Percentiles rank a stretch among this genome's conserved stretches.
These are phyloP conservation scores for Yarrowia sp. DNA, from an alignment of 805 yeast species.

Conservation along the genomic window DNA sequence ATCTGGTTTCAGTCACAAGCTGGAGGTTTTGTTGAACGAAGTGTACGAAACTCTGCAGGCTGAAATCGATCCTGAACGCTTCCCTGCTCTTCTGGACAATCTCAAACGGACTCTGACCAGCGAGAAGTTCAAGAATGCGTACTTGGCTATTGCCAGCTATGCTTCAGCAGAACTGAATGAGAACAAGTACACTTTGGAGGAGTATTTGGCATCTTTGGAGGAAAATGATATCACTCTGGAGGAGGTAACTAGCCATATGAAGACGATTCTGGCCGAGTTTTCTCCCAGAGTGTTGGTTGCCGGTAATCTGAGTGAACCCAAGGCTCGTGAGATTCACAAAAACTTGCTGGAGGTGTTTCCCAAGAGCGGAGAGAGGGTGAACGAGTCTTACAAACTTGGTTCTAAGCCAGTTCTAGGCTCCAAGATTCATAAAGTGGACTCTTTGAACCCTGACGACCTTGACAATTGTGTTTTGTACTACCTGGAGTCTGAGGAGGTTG, in stretches of 20 bases:
- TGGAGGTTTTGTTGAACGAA: not conserved
- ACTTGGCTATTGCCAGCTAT: not conserved
- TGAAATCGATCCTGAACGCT: not conserved
- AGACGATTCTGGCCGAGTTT: not conserved
- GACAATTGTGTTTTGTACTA: slow-evolving; percentile 40
- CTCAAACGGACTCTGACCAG: not conserved
- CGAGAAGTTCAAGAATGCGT: not conserved
- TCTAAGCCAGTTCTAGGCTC: not conserved
- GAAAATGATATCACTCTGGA: slow-evolving; percentile 43
- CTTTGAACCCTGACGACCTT: slow-evolving; percentile 59
- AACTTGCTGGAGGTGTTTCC: not conserved
- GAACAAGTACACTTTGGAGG: slow-evolving; percentile 43
- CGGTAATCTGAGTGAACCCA: not conserved
- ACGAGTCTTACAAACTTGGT: not conserved
- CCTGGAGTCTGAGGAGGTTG: not conserved
- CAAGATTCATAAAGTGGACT: not conserved
- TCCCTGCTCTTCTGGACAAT: not conserved
- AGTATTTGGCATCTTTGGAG: slow-evolving; percentile 63
- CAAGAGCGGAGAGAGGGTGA: not conserved
- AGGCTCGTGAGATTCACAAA: not conserved
- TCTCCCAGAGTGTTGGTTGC: not conserved
- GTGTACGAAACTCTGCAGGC: not conserved
- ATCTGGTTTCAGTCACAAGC: slow-evolving; percentile 2
- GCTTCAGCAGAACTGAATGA: not conserved
- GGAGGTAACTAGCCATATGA: not conserved